Conservation (phyloP, 129 eudicot species). For the Flaveria bidentis region DNA sequence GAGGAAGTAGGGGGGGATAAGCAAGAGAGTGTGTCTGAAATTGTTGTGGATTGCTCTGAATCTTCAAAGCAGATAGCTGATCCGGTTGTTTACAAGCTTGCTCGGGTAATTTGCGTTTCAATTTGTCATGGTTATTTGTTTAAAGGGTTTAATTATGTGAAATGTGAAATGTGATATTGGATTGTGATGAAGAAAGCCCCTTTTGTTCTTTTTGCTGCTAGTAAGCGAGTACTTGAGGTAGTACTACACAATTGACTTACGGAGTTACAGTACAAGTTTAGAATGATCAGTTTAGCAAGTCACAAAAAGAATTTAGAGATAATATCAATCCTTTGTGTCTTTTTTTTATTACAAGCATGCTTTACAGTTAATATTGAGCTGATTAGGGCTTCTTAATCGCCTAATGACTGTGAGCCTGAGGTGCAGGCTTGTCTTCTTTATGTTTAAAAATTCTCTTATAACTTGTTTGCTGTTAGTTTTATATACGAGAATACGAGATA, state of each 20-base stretch:
- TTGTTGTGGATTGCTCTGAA: slow-evolving; percentile 25
- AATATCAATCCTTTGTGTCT: background rate
- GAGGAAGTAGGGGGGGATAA: slow-evolving; percentile 42
- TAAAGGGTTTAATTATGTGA: slow-evolving; percentile 8
- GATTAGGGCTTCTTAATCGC: slow-evolving; percentile 10
- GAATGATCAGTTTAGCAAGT: slow-evolving; percentile 11
- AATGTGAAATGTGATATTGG: slow-evolving; percentile 10
- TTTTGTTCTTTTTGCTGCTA: slow-evolving; percentile 19
- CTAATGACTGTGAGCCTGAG: slow-evolving; percentile 9
- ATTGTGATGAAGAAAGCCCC: slow-evolving; percentile 14
- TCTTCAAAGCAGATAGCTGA: slow-evolving; percentile 53
- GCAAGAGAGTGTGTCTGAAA: slow-evolving; percentile 32
- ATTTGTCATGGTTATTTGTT: slow-evolving; percentile 9
- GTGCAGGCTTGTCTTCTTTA: slow-evolving; percentile 28
- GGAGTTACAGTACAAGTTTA: background rate
- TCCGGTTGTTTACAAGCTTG: slow-evolving; percentile 94
- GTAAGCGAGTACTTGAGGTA: background rate
- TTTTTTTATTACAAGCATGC: slow-evolving; percentile 18
- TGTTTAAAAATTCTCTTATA: slow-evolving; percentile 6
- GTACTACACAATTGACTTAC: background rate
- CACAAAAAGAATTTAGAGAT: slow-evolving; percentile 5
- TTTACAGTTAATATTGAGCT: background rate
- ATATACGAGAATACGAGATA: too few relatives aligned
- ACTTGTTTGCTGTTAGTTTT: slow-evolving; percentile 15
- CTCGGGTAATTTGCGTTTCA: slow-evolving; percentile 61